Evolutionary conservation across 345 rosid genomes (phyloP).

Genomic region (Moricandia moricandioides): DNA sequence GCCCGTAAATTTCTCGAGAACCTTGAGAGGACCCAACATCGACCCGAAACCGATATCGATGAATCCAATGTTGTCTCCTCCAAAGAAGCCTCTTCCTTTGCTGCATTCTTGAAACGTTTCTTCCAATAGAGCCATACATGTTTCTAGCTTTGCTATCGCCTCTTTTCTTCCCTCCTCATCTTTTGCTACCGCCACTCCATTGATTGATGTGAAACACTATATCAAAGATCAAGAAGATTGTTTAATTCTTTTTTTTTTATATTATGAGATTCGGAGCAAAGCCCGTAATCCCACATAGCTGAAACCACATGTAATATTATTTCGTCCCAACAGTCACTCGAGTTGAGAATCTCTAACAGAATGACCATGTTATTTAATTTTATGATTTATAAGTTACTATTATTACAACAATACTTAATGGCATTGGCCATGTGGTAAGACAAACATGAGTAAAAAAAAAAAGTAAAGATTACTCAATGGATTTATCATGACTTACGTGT

Average conservation of each 20-base stretch:
- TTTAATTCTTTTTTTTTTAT: not conserved
- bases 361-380: not conserved
- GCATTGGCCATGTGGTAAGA: not conserved
- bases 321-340: too few species aligned
- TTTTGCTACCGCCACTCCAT: constrained; percentile 28
- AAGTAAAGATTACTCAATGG: not conserved
- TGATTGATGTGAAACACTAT: constrained; percentile 60
- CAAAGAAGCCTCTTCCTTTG: constrained; percentile 75
- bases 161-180: constrained; percentile 49
- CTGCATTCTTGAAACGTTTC: constrained; percentile 53
- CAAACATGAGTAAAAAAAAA: not conserved
- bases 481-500: constrained; percentile 41
- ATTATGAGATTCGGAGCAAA: too few species aligned
- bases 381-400: not conserved
- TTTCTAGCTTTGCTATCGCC: constrained; percentile 34
- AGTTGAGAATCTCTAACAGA: too few species aligned
- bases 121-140: constrained; percentile 52
- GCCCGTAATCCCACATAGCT: too few species aligned
- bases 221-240: not conserved
- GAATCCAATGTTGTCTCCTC: constrained; percentile 67
- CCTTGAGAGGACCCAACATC: constrained; percentile 61
- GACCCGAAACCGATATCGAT: constrained; percentile 70
- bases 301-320: too few species aligned
- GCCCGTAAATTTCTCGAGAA: constrained; percentile 38
- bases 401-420: not conserved